These are phyloP conservation scores for Schizochytrium sp. DNA, from an alignment of 108 stramenopile genomes.

Conservation along the genomic window DNA sequence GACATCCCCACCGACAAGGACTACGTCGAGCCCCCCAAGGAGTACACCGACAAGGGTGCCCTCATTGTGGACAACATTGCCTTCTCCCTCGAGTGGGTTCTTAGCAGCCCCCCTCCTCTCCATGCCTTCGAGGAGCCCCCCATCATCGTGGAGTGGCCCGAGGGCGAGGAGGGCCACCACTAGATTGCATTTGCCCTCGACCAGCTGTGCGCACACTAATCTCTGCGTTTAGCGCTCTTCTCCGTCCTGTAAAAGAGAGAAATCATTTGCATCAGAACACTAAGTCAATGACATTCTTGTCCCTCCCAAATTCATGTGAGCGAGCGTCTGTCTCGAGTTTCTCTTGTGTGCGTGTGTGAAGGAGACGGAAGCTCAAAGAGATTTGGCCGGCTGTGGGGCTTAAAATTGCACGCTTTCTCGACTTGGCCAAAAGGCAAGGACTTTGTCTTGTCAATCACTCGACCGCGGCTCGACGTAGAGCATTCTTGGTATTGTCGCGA, in stretches of 20 bases:
- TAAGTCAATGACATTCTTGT: background rate
- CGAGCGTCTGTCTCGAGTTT: too few relatives aligned
- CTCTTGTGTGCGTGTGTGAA: too few relatives aligned
- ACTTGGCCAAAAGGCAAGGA: too few relatives aligned
- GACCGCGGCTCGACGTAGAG: too few relatives aligned
- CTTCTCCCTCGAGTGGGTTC: slow-evolving; percentile 89
- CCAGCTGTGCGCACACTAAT: too few relatives aligned
- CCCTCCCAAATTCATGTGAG: too few relatives aligned
- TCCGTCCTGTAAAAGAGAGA: background rate
- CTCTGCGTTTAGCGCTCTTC: too few relatives aligned
- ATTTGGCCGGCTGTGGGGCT: too few relatives aligned
- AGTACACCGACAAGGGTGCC: slow-evolving; percentile 15
- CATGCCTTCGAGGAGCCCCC: slow-evolving; percentile 97
- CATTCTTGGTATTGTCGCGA: too few relatives aligned
- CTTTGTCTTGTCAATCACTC: too few relatives aligned
- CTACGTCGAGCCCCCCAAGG: slow-evolving; percentile 17
- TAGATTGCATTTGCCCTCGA: background rate
- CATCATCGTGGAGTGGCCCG: slow-evolving; percentile 71
- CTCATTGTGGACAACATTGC: slow-evolving; percentile 78
- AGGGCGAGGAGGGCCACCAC: slow-evolving; percentile 18
- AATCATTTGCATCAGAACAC: background rate
- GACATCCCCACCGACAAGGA: slow-evolving; percentile 6
- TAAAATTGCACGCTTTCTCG: too few relatives aligned
- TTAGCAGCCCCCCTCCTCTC: slow-evolving; percentile 82
- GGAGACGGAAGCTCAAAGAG: too few relatives aligned